phyloP scores from a whole-genome alignment of 805 yeast genomes.

The Limtongia smithiae region DNA sequence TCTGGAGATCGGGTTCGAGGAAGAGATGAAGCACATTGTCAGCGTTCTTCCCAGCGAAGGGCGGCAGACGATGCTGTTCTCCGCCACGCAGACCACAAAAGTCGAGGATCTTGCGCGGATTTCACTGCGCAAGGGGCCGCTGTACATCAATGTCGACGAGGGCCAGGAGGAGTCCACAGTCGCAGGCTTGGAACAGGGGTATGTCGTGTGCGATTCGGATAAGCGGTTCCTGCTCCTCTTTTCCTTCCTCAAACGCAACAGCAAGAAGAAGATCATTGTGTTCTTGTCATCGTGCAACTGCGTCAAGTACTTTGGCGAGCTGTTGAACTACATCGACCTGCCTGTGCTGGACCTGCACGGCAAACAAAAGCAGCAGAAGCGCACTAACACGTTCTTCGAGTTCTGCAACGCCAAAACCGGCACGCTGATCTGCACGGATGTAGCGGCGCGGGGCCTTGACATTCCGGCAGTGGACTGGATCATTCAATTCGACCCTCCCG shows the following conservation, averaged over 20 bases:
- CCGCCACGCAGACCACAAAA: slow-evolving; percentile 99
- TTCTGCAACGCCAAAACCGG: slow-evolving; percentile 97
- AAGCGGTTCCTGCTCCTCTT: slow-evolving; percentile 85
- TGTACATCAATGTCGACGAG: slow-evolving; percentile 87
- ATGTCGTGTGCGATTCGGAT: slow-evolving; percentile 95
- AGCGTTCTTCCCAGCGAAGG: slow-evolving; percentile 79
- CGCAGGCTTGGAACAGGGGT: slow-evolving; percentile 97
- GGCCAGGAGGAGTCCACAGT: slow-evolving; percentile 84
- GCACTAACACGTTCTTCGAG: slow-evolving; percentile 97
- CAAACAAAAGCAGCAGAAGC: slow-evolving; percentile 96
- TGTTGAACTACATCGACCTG: slow-evolving; percentile 90
- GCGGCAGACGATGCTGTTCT: slow-evolving; percentile 93
- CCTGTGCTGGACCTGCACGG: slow-evolving; percentile 97
- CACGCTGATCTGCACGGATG: slow-evolving; percentile 91
- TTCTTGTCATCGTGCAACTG: slow-evolving; percentile 95
- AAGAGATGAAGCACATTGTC: slow-evolving; percentile 96
- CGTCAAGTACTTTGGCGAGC: slow-evolving; percentile 93
- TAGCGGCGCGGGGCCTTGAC: slow-evolving; percentile 98
- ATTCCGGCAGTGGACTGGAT: slow-evolving; percentile 99
- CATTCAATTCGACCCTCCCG: slow-evolving; percentile 98
- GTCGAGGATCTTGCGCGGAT: slow-evolving; percentile 98
- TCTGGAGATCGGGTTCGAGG: slow-evolving; percentile 96
- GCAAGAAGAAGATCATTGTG: slow-evolving; percentile 85
- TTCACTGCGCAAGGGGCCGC: slow-evolving; percentile 88
- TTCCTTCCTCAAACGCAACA: slow-evolving; percentile 89